phyloP scores from a whole-genome alignment of 2,329 filamentous ascomycete genomes.

The Trichoderma sp. region DNA sequence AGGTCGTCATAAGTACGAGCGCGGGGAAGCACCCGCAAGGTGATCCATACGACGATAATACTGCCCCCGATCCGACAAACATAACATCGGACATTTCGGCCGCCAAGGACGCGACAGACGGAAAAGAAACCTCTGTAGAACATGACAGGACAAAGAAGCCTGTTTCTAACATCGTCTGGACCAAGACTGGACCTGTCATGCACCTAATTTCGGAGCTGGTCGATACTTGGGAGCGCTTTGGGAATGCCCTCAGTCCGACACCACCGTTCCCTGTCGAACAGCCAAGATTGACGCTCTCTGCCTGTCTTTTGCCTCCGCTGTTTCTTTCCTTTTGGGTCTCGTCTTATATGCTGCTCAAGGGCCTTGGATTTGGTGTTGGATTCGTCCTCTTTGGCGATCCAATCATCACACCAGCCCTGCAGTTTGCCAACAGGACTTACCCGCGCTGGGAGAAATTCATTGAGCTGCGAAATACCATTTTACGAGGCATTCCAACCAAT shows the following conservation, averaged over 20 bases:
- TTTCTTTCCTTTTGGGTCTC: conserved; percentile 52
- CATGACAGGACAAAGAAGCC: conserved; percentile 77
- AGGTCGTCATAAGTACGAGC: conserved; percentile 70
- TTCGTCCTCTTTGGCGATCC: conserved; percentile 80
- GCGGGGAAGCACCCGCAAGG: conserved; percentile 72
- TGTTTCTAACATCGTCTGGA: conserved; percentile 74
- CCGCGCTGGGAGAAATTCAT: conserved; percentile 75
- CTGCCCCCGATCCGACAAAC: conserved; percentile 51
- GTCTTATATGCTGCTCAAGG: conserved; percentile 63
- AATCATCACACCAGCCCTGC: conserved; percentile 58
- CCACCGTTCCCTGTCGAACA: conserved; percentile 56
- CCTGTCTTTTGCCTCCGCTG: conserved; percentile 50
- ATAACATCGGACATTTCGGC: conserved; percentile 38
- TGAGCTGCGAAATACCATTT: conserved; percentile 69
- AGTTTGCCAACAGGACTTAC: conserved; percentile 57
- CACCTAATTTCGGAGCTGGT: conserved; percentile 45
- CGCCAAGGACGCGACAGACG: conserved; percentile 43
- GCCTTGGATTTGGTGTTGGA: conserved; percentile 63
- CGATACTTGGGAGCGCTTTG: conserved; percentile 52
- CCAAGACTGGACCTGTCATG: conserved; percentile 72
- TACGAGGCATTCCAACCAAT: conserved; percentile 82
- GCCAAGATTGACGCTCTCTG: conserved; percentile 54
- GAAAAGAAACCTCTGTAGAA: conserved; percentile 40
- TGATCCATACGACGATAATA: conserved; percentile 52
- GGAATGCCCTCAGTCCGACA: conserved; percentile 59